These are phyloP conservation scores for Phytopythium kandeliae DNA, from an alignment of 352 stramenopile species.

Conservation along the genomic window DNA sequence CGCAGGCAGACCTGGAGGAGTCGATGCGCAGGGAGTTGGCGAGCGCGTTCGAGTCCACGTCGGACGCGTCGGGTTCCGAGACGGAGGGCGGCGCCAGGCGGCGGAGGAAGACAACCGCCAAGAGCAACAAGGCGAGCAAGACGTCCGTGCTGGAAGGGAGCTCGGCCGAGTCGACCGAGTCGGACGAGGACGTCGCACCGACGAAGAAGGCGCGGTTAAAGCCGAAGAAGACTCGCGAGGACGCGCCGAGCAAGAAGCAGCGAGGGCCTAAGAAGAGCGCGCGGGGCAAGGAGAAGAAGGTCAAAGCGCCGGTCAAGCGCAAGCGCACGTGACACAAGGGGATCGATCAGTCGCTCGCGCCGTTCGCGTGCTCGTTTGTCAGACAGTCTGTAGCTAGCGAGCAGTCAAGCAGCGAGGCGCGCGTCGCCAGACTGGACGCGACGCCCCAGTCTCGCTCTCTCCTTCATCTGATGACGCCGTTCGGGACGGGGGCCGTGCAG, in stretches of 20 bases:
- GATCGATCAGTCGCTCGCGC: too few species aligned
- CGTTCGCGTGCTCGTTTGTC: too few species aligned
- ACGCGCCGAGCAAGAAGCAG: constrained; percentile 44
- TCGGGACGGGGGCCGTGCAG: constrained; percentile 64
- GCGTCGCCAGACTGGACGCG: too few species aligned
- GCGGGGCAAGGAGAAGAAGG: constrained; percentile 39
- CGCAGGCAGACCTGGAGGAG: constrained; percentile 8
- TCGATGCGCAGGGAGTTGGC: constrained; percentile 62
- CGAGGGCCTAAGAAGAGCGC: constrained; percentile 17
- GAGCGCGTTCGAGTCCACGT: constrained; percentile 29
- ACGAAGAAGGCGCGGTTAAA: constrained; percentile 8
- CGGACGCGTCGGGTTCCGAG: constrained; percentile 13
- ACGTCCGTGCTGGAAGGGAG: background rate
- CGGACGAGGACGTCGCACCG: background rate
- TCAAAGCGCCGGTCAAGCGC: constrained; percentile 23
- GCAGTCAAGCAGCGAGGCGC: too few species aligned
- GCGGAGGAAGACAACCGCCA: constrained; percentile 10
- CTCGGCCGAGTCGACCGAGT: too few species aligned
- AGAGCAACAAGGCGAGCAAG: background rate
- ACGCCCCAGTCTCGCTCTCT: too few species aligned
- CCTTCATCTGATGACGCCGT: constrained; percentile 74
- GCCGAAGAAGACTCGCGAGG: constrained; percentile 10
- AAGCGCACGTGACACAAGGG: constrained; percentile 21
- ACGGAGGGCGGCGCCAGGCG: constrained; percentile 13
- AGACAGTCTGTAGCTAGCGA: constrained; percentile 3